Evolutionary conservation across 2,329 filamentous ascomycete genomes (phyloP).

Genomic region (Monosporascus sp.): DNA sequence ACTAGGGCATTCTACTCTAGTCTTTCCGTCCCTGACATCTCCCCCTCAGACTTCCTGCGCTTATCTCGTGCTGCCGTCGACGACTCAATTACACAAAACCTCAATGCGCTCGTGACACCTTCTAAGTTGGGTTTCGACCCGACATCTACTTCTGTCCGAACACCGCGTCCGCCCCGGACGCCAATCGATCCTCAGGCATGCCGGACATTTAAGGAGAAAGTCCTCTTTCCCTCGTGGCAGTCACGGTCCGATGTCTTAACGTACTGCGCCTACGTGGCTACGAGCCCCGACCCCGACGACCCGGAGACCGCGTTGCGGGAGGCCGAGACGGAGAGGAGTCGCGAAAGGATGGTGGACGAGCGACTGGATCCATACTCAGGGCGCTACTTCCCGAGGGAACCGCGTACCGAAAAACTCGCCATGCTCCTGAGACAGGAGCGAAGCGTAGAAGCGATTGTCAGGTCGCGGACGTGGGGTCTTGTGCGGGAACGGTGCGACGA

Average conservation of each 20-base stretch:
- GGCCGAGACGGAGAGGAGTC: slow-evolving; percentile 63
- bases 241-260: slow-evolving; percentile 74
- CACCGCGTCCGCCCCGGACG: slow-evolving; percentile 42
- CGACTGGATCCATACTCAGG: slow-evolving; percentile 86
- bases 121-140: slow-evolving; percentile 71
- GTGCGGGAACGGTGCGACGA: slow-evolving; percentile 70
- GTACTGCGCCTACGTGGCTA: slow-evolving; percentile 86
- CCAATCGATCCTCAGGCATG: slow-evolving; percentile 61
- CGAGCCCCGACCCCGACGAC: slow-evolving; percentile 80
- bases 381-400: slow-evolving; percentile 73
- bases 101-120: slow-evolving; percentile 83
- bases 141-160: slow-evolving; percentile 62
- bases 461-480: slow-evolving; percentile 75
- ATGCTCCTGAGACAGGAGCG: slow-evolving; percentile 68
- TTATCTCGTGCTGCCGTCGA: slow-evolving; percentile 80
- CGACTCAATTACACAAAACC: slow-evolving; percentile 87
- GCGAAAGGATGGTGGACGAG: slow-evolving; percentile 76
- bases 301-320: slow-evolving; percentile 68
- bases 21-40: slow-evolving; percentile 1
- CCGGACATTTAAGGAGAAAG: slow-evolving; percentile 64
- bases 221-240: slow-evolving; percentile 88
- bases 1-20: background rate
- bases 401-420: slow-evolving; percentile 75
- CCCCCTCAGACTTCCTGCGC: slow-evolving; percentile 73
- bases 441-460: slow-evolving; percentile 72